phyloP scores from a whole-genome alignment of 1,284 basidiomycete genomes.

The Mycena sp. region DNA sequence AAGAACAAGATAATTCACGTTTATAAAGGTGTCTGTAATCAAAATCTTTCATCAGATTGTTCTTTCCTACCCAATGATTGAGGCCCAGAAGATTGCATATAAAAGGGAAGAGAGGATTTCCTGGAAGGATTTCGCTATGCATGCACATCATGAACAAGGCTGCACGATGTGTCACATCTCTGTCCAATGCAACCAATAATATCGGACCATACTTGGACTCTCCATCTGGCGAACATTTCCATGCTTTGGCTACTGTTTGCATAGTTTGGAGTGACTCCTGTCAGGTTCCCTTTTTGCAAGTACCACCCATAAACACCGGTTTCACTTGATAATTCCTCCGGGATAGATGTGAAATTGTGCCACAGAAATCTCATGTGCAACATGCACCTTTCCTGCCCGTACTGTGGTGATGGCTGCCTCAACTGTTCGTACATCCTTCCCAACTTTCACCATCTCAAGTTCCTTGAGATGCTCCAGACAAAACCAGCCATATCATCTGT shows the following conservation, averaged over 20 bases:
- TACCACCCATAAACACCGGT: constrained; percentile 1
- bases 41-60: neutral
- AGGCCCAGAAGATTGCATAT: constrained; percentile 12
- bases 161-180: neutral
- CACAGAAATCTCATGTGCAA: constrained; percentile 10
- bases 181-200: neutral
- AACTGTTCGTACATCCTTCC: neutral
- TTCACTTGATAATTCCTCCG: constrained; percentile 3
- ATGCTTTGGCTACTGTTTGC: neutral
- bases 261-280: neutral
- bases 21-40: constrained; percentile 1
- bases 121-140: constrained; percentile 8
- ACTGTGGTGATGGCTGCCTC: neutral
- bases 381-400: constrained; percentile 1
- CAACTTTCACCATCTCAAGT: neutral
- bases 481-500: constrained; percentile 10
- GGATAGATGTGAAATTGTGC: constrained; percentile 6
- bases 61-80: constrained; percentile 4
- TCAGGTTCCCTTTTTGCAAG: constrained; percentile 9
- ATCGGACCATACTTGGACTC: constrained; percentile 2
- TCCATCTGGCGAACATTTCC: constrained; percentile 13
- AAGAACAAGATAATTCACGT: too few species aligned
- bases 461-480: neutral
- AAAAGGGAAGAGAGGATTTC: constrained; percentile 1
- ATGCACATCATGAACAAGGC: constrained; percentile 16